Evolutionary conservation across 192 early-diverging fungal genomes (phyloP), one percentile per base, ranked within the genome.

Genomic region (Mortierella antarctica): DNA sequence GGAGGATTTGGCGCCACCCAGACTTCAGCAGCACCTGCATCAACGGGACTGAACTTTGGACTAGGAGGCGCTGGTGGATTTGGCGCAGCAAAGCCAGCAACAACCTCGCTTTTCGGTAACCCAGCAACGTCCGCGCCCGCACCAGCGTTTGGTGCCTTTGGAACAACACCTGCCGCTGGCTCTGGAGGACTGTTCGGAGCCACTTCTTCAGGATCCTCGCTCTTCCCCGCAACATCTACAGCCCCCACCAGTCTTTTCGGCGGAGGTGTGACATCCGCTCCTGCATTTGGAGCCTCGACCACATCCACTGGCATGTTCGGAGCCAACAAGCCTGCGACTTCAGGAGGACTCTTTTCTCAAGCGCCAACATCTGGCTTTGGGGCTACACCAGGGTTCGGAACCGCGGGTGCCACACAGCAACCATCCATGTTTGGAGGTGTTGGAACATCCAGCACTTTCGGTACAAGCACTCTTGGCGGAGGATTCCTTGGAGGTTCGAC

Each of bases 1-100:
- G 87, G 86, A 54, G 86, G 82, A 62, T 88, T 88, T 67, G 88
- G 88, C 5, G 54, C 76, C 1, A 56, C 83, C 2, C 62, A 61
- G 20, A 63, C 73, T 21, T 67, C 72, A 17, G 18, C 72, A 6
- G 69, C 72, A n/a, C 73, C 81, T 48, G 57, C 73, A 13, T 62
- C 83, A 5, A 70, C 78, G 4, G 73, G 70, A 15, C 68, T 80
- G 6, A 68, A 75, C 31, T 83, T 83, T 52, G 81, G 84, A 53
- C 17, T 67, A 31, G 64, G 69, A 6, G 49, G 50, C 49, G 6
- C 70, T 42, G 50, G 62, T 1, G 62, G 63, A 13, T 76, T 70
- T 50, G 72, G 73, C 1, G 79, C 83, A 3, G 50, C 67, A 39
- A 85, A 80, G 60, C 77, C 77, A 9, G 70, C 74, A 18, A 49